A percentile compares a stretch with the other conserved stretches of the same genome.
Evolutionary conservation across 2,329 filamentous ascomycete species (phyloP).

Genomic region (Apiospora aurea): DNA sequence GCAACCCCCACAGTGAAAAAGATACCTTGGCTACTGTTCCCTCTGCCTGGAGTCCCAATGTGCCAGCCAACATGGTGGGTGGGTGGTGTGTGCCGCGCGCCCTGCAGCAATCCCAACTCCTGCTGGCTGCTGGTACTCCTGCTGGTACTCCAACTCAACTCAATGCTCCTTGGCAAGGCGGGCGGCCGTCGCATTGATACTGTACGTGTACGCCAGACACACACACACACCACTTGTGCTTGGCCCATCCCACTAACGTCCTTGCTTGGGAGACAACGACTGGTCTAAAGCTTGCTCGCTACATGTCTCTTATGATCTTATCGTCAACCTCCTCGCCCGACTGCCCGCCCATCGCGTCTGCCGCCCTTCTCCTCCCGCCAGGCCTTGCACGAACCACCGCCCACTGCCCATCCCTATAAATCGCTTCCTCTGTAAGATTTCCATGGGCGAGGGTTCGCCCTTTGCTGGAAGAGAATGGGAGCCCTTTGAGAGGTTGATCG

Average conservation of each 20-base stretch:
- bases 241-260: conserved; percentile 7
- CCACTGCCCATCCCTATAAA: neutral
- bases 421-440: conserved; percentile 26
- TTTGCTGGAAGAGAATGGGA: conserved; percentile 40
- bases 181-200: conserved; percentile 16
- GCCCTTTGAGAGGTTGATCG: conserved; percentile 38
- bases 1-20: neutral
- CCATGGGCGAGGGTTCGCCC: conserved; percentile 40
- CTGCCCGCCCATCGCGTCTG: conserved; percentile 7
- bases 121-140: neutral
- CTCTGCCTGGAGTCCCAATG: neutral
- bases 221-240: neutral
- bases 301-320: conserved; percentile 26
- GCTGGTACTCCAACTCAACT: neutral
- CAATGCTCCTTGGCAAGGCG: conserved; percentile 18
- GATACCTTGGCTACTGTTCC: neutral
- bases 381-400: neutral
- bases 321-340: conserved; percentile 30
- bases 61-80: neutral
- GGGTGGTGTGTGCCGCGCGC: neutral
- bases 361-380: conserved; percentile 16
- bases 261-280: neutral
- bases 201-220: neutral
- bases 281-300: conserved; percentile 2
- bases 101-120: neutral